phyloP scores from a whole-genome alignment of 176 grass and related monocot species.

The Areca catechu region DNA sequence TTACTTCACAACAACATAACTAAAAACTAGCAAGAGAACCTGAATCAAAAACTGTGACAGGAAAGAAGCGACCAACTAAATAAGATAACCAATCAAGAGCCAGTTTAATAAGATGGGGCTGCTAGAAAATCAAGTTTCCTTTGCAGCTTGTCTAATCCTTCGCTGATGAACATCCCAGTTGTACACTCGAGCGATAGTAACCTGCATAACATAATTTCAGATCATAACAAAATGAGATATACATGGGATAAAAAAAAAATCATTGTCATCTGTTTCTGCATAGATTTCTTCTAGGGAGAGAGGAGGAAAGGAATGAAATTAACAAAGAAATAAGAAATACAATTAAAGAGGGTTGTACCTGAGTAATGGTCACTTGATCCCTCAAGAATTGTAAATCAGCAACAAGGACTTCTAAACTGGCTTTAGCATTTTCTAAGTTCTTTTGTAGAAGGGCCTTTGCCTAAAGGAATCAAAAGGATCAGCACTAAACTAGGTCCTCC shows the following conservation, averaged over 20 bases:
- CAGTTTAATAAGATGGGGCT: too few species aligned
- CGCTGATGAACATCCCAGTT: slow-evolving; percentile 99
- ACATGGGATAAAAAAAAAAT: too few species aligned
- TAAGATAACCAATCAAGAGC: too few species aligned
- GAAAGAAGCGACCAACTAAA: too few species aligned
- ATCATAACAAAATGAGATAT: too few species aligned
- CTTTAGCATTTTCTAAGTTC: slow-evolving; percentile 93
- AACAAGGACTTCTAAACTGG: slow-evolving; percentile 86
- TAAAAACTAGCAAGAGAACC: too few species aligned
- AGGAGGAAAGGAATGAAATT: too few species aligned
- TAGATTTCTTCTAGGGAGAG: too few species aligned
- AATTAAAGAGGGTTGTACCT: slow-evolving; percentile 28
- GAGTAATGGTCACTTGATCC: slow-evolving; percentile 95
- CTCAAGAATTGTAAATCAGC: slow-evolving; percentile 87
- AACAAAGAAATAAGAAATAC: too few species aligned
- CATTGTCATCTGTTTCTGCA: too few species aligned
- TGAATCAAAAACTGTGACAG: too few species aligned
- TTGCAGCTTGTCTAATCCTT: slow-evolving; percentile 57
- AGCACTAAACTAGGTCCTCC: not conserved
- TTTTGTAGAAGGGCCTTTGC: slow-evolving; percentile 76
- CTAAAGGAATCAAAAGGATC: slow-evolving; percentile 27
- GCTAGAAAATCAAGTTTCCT: slow-evolving; percentile 35
- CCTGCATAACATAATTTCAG: slow-evolving; percentile 28
- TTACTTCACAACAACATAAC: too few species aligned
- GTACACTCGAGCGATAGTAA: slow-evolving; percentile 87